These are phyloP conservation scores for Psophocarpus tetragonolobus DNA, from an alignment of 306 rosid genomes.

Conservation along the genomic window DNA sequence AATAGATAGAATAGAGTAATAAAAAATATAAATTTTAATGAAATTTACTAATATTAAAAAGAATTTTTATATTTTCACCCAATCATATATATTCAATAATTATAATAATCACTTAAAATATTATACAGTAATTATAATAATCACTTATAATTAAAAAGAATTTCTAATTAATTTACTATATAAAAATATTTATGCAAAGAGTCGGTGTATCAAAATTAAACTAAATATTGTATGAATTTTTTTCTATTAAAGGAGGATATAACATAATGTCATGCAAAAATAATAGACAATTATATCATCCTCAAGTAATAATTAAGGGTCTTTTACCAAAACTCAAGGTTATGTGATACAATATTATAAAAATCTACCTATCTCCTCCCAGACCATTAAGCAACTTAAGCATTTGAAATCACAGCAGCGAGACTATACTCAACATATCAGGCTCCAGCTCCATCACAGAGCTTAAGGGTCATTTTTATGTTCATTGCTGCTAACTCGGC, in stretches of 20 bases:
- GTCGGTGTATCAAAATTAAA: neutral
- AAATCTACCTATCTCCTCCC: neutral
- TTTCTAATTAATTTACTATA: neutral
- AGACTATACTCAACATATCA: slow-evolving; percentile 29
- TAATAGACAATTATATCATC: neutral
- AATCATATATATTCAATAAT: no score
- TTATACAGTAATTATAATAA: no score
- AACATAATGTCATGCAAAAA: neutral
- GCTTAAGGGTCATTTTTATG: slow-evolving; percentile 78
- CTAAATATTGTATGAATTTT: neutral
- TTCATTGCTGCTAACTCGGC: slow-evolving; percentile 97
- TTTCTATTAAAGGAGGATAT: neutral
- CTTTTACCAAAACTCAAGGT: neutral
- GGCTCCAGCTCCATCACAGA: slow-evolving; percentile 43
- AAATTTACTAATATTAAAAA: no score
- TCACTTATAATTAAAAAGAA: no score
- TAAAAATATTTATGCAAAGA: neutral
- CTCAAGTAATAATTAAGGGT: neutral
- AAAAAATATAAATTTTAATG: no score
- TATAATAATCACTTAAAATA: no score
- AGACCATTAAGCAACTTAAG: neutral
- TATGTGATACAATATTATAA: neutral
- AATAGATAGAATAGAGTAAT: no score
- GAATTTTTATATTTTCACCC: no score
- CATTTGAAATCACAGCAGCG: neutral